Percentiles rank a stretch among this genome's conserved stretches.
These are phyloP conservation scores for Passiflora organensis DNA, from an alignment of 345 rosid genomes.

Conservation along the genomic window DNA sequence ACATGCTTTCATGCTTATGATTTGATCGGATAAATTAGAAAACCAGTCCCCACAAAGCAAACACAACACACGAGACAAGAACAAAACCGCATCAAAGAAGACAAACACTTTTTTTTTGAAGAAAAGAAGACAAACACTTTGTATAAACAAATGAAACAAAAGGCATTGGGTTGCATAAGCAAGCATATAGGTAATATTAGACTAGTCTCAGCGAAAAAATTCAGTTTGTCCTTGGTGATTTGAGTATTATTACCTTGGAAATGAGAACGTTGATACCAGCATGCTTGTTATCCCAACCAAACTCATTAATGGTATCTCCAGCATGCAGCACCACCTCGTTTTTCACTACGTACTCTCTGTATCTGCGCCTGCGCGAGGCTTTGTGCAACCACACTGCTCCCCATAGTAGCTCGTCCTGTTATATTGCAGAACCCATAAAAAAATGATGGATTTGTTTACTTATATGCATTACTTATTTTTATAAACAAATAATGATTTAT, in stretches of 20 bases:
- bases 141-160: too few species aligned
- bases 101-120: conserved; percentile 1
- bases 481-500: too few species aligned
- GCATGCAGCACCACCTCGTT: conserved; percentile 34
- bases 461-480: too few species aligned
- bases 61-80: conserved; percentile 27
- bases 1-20: conserved; percentile 8
- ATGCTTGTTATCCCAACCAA: conserved; percentile 37
- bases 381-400: conserved; percentile 36
- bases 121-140: conserved; percentile 8
- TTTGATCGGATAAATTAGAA: background rate
- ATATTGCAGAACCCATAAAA: background rate
- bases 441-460: too few species aligned
- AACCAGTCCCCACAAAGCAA: conserved; percentile 3
- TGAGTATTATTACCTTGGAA: conserved; percentile 22
- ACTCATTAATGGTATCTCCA: conserved; percentile 36
- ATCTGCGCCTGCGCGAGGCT: conserved; percentile 31
- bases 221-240: background rate
- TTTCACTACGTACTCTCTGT: conserved; percentile 30
- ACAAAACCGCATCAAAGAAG: conserved; percentile 4
- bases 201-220: background rate
- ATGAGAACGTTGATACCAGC: conserved; percentile 34
- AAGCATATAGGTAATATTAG: background rate
- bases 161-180: background rate
- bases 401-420: conserved; percentile 30